Evolutionary conservation across 495 filamentous ascomycete genomes (phyloP).

Genomic region (Xylaria curta): DNA sequence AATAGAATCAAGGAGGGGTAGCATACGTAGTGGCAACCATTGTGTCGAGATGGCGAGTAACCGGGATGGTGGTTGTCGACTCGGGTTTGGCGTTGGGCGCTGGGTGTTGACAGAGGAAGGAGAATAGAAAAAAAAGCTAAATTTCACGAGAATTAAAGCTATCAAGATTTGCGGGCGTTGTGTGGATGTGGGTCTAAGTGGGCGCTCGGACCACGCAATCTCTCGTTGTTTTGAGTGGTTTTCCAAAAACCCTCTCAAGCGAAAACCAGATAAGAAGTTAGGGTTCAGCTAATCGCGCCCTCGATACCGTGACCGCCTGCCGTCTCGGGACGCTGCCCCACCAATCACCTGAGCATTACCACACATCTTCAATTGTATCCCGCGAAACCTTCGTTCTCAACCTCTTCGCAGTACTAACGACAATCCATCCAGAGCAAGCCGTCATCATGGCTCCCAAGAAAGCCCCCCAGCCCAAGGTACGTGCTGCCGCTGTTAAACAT

Average conservation of each 20-base stretch:
- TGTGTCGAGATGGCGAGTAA: slow-evolving; percentile 50
- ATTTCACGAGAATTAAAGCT: slow-evolving; percentile 25
- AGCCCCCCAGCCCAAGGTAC: slow-evolving; percentile 63
- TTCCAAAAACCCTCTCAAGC: slow-evolving; percentile 35
- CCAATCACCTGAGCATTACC: slow-evolving; percentile 13
- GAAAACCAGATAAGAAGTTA: slow-evolving; percentile 34
- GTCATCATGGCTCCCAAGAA: slow-evolving; percentile 86
- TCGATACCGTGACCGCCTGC: slow-evolving; percentile 26
- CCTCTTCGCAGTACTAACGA: slow-evolving; percentile 28
- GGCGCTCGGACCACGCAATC: not conserved
- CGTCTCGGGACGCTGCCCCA: slow-evolving; percentile 16
- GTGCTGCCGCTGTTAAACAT: not conserved
- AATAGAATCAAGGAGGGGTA: slow-evolving; percentile 52
- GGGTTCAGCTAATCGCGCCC: slow-evolving; percentile 23
- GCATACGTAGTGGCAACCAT: slow-evolving; percentile 73
- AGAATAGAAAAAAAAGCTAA: slow-evolving; percentile 24
- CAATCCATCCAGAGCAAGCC: slow-evolving; percentile 30
- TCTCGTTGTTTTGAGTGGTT: not conserved
- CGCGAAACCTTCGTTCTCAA: slow-evolving; percentile 25
- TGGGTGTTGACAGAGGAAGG: slow-evolving; percentile 28
- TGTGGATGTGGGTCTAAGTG: slow-evolving; percentile 18
- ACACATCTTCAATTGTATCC: slow-evolving; percentile 27
- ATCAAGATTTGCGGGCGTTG: slow-evolving; percentile 26
- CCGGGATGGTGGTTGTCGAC: slow-evolving; percentile 41
- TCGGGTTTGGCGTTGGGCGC: slow-evolving; percentile 32